Evolutionary conservation across 139 green algal genomes (phyloP), one percentile per base, ranked within the genome.

Genomic region (Chlamydomonas sp.): DNA sequence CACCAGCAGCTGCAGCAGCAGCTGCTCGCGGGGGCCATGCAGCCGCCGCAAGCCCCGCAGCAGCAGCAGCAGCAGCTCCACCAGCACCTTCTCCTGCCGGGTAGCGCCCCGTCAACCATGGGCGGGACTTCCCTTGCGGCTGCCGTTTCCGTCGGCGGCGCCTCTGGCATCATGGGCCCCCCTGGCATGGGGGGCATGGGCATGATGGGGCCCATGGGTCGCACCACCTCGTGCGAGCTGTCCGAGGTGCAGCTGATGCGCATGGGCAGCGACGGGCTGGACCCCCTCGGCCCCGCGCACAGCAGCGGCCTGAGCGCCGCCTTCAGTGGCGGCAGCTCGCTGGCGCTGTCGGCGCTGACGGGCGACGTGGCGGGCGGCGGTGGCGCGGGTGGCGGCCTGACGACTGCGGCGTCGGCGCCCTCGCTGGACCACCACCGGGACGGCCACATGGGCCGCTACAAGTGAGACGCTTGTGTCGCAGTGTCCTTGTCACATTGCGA

Each of bases 221-320:
- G 62, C 14, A 73, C 73, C 62, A 73, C 62, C 31, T 87, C 83
- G 14, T 87, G 72, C 63, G 72, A 87, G 20, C 83, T 87, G 14
- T 66, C 73, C 63, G 83, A 80, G 5, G 20, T 31, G 49, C 62
- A 58, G 60, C 16, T 80, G 3, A 66, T 67, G 73, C 83, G 83
- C 16, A 4, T 87, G 7, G 66, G 72, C 63, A 87, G 83, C 73
- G 83, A 87, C 63, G 72, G 83, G 8, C 14, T 61, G 5, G 71
- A 72, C 60, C 60, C 59, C 59, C 4, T 78, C 2, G 20, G 18
- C 6, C 59, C 14, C 63, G 59, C 2, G 15, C 67, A 4, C 81
- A 63, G 31, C 60, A 72, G 73, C 57, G 78, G 78, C 12, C 62
- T 83, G 61, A 60, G 77, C 15, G 18, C 63, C 60, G 4, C n/a